A percentile compares a stretch with the other conserved stretches of the same genome.
phyloP scores from a whole-genome alignment of 306 rosid genomes.

The Morella rubra region DNA sequence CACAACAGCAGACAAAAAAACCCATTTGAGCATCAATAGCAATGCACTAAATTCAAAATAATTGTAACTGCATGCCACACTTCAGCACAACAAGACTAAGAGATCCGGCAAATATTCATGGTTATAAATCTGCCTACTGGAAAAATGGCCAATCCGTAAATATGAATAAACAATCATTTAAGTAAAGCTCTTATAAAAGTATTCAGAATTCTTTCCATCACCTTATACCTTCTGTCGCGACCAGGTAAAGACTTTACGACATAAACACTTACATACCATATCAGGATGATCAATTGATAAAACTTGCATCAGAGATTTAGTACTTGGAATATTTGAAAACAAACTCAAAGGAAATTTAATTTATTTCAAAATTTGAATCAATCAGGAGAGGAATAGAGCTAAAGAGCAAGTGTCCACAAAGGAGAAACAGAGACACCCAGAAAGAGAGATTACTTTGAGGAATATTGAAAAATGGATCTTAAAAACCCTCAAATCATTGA shows the following conservation, averaged over 20 bases:
- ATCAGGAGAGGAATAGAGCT: neutral
- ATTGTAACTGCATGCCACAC: neutral
- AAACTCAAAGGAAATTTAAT: neutral
- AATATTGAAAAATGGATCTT: neutral
- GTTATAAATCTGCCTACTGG: neutral
- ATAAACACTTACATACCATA: neutral
- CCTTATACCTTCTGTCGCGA: neutral
- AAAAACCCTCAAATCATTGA: neutral
- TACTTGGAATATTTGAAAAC: neutral
- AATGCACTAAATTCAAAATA: slow-evolving; percentile 1
- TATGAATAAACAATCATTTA: neutral
- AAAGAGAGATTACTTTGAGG: neutral
- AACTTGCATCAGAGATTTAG: neutral
- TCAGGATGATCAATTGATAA: neutral
- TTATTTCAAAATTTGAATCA: neutral
- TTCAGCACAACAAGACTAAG: neutral
- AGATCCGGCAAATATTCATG: neutral
- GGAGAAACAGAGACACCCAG: neutral
- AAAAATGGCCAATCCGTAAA: neutral
- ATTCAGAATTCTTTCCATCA: neutral
- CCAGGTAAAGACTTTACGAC: neutral
- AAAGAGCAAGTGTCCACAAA: neutral
- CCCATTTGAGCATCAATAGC: neutral
- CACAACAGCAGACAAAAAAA: neutral
- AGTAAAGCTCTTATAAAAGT: neutral